These are phyloP conservation scores for Candida nonsorbophila DNA, from an alignment of 805 yeast species.

Conservation along the genomic window DNA sequence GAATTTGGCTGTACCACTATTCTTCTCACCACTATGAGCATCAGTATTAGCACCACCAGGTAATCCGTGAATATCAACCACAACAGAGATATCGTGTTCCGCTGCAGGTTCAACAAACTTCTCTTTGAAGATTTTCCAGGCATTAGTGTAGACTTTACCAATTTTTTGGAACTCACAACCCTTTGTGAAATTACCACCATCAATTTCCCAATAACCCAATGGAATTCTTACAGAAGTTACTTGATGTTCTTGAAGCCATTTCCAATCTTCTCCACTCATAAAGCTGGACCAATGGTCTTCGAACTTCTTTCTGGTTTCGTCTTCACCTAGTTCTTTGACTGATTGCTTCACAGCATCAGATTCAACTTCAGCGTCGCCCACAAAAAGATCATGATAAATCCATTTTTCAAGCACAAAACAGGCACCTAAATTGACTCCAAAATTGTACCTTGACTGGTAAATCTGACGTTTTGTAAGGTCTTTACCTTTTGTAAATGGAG, in stretches of 20 bases:
- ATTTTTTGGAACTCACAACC: slow-evolving; percentile 60
- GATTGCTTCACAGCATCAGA: slow-evolving; percentile 60
- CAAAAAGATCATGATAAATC: slow-evolving; percentile 61
- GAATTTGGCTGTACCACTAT: slow-evolving; percentile 53
- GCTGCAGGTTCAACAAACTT: slow-evolving; percentile 56
- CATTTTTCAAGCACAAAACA: slow-evolving; percentile 76
- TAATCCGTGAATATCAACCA: slow-evolving; percentile 82
- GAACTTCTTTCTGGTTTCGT: slow-evolving; percentile 46
- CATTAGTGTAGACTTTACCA: slow-evolving; percentile 54
- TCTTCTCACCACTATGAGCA: slow-evolving; percentile 72
- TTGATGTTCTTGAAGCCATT: slow-evolving; percentile 59
- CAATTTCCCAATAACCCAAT: slow-evolving; percentile 87
- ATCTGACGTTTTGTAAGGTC: slow-evolving; percentile 41
- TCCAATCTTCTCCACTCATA: slow-evolving; percentile 70
- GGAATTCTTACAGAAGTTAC: slow-evolving; percentile 85
- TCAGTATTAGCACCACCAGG: slow-evolving; percentile 91
- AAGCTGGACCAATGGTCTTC: slow-evolving; percentile 66
- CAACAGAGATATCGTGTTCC: slow-evolving; percentile 58
- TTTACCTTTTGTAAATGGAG: slow-evolving; percentile 20
- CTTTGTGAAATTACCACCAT: slow-evolving; percentile 50
- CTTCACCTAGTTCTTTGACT: slow-evolving; percentile 45
- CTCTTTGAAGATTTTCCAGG: slow-evolving; percentile 62
- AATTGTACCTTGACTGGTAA: slow-evolving; percentile 57
- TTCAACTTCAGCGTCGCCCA: slow-evolving; percentile 55
- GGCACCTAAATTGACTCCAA: slow-evolving; percentile 85